Evolutionary conservation across 148 eudicot species (phyloP), one percentile per base, ranked within the genome.

Genomic region (Rheum nobile): DNA sequence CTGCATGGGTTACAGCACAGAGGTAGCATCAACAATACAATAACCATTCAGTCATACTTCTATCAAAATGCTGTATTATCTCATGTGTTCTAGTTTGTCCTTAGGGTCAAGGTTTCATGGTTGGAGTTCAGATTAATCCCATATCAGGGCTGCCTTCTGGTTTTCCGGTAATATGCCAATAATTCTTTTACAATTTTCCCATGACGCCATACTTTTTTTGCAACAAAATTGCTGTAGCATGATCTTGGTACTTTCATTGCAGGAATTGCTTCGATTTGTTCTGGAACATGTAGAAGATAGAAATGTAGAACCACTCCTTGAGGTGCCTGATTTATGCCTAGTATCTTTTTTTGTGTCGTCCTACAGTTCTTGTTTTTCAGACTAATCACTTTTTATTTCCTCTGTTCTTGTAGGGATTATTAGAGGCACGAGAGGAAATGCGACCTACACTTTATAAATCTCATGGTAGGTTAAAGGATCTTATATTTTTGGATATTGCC

Each of bases 41-140:
- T 28, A 48, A 61, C 35, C 75, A 28, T 55, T 34, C 67, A 46
- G 31, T 34, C 42, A 79, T 80, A 65, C 67, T 52, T 54, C 44
- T 47, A 31, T 73, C 19, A 47, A 22, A 41, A n/a, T 71, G 41
- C 11, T 38, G 34, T 48, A 31, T n/a, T 48, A 38, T 71, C 54
- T 72, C 17, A 42, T 57, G 19, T 34, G 42, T 71, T 43, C 16
- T 76, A 68, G 79, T 68, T 75, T 71, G 47, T 71, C 75, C 67
- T 78, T 82, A 95, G 99, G 99, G 99, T 75, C 81, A 91, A 88
- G 99, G 99, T 35, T 95, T 95, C 83, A 95, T 95, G 99, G 99
- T 95, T 79, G 99, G 99, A 71, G 97, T 95, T 77, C 71, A 95
- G 72, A 90, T 95, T 80, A 88, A 90, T 84, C 97, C 99, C 72